These are phyloP conservation scores for Erythrophleum ivorense DNA, from an alignment of 331 rosid species.

Conservation along the genomic window DNA sequence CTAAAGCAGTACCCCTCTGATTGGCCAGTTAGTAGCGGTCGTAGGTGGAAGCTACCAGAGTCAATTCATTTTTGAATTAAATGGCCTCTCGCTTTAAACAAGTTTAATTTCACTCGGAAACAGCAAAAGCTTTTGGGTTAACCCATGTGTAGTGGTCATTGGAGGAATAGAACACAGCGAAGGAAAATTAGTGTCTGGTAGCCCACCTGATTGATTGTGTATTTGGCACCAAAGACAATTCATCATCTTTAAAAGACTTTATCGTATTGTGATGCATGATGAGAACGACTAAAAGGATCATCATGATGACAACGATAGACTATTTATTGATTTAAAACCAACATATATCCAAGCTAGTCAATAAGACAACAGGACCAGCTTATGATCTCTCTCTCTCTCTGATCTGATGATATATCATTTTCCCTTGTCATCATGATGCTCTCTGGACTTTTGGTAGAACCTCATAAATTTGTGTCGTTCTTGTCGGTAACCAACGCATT, in stretches of 20 bases:
- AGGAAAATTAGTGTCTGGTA: conserved; percentile 43
- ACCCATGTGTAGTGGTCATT: conserved; percentile 2
- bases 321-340: background rate
- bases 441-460: conserved; percentile 35
- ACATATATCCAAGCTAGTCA: conserved; percentile 40
- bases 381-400: conserved; percentile 47
- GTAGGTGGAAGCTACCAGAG: conserved; percentile 31
- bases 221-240: conserved; percentile 49
- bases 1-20: background rate
- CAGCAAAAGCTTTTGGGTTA: conserved; percentile 29
- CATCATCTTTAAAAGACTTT: conserved; percentile 43
- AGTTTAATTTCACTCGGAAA: conserved; percentile 28
- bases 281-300: conserved; percentile 39
- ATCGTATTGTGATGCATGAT: conserved; percentile 41
- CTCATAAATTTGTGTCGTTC: conserved; percentile 43
- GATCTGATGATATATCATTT: conserved; percentile 43
- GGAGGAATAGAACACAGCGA: conserved; percentile 38
- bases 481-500: conserved; percentile 30
- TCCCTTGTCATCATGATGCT: conserved; percentile 42
- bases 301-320: conserved; percentile 39
- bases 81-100: conserved; percentile 16
- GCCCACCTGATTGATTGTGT: conserved; percentile 43
- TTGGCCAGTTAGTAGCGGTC: background rate
- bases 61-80: conserved; percentile 42
- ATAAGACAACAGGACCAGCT: conserved; percentile 53